Evolutionary conservation across 2,329 filamentous ascomycete species (phyloP).

Genomic region (Pestalotiopsis fici): DNA sequence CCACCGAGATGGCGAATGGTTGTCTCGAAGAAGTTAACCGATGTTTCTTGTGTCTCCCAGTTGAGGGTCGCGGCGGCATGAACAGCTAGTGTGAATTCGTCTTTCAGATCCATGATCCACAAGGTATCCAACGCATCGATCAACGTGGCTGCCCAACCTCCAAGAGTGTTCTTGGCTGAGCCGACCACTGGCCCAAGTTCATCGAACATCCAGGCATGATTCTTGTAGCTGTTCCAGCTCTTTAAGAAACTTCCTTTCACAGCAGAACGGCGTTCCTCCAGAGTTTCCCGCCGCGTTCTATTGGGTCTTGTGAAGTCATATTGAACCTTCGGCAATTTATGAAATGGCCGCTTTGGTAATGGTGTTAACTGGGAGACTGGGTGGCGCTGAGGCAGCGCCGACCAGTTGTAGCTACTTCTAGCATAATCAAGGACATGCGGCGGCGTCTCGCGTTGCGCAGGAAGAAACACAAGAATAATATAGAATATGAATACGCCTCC

Average conservation of each 20-base stretch:
- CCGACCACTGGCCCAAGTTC: conserved; percentile 52
- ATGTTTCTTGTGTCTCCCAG: conserved; percentile 41
- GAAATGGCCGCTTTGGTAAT: conserved; percentile 1
- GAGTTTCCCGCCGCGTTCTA: conserved; percentile 22
- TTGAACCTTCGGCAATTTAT: conserved; percentile 20
- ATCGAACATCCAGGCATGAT: conserved; percentile 53
- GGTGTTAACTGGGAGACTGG: conserved; percentile 8
- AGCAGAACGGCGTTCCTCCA: conserved; percentile 28
- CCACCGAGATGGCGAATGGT: conserved; percentile 49
- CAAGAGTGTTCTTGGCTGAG: conserved; percentile 46
- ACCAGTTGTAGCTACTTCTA: conserved; percentile 14
- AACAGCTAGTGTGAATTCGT: conserved; percentile 57
- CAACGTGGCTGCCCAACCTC: conserved; percentile 59
- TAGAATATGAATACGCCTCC: conserved; percentile 10
- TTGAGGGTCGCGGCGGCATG: conserved; percentile 50
- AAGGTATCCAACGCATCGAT: conserved; percentile 63
- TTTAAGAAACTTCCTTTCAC: conserved; percentile 44
- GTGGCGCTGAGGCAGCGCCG: conserved; percentile 7
- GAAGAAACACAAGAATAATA: conserved; percentile 11
- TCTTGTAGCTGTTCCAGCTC: conserved; percentile 52
- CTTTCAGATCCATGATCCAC: conserved; percentile 60
- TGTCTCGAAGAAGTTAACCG: conserved; percentile 46
- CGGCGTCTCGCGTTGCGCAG: conserved; percentile 3
- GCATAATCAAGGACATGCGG: conserved; percentile 9
- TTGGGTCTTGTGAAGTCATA: conserved; percentile 32